These are phyloP conservation scores for Diplodia mutila DNA, from an alignment of 2,329 filamentous ascomycete genomes.

Conservation along the genomic window DNA sequence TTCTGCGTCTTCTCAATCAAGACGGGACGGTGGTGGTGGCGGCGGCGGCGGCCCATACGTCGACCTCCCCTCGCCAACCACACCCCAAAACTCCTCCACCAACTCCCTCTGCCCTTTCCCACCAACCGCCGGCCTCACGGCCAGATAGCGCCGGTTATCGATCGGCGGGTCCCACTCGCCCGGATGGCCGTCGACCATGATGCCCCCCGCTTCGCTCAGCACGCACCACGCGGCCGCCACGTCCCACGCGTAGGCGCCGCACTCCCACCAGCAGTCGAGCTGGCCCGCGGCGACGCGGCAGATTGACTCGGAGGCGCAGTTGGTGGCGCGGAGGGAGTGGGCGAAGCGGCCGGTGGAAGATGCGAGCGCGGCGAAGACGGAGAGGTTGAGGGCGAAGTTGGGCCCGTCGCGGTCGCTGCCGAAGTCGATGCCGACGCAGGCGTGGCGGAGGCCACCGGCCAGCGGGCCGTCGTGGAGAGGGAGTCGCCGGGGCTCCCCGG, in stretches of 20 bases:
- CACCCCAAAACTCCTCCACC: conserved; percentile 7
- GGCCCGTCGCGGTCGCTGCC: conserved; percentile 2
- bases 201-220: neutral
- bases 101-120: neutral
- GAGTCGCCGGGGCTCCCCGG: neutral
- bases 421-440: conserved; percentile 7
- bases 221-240: conserved; percentile 11
- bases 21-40: too few relatives aligned
- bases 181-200: neutral
- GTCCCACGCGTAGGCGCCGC: too few relatives aligned
- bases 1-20: too few relatives aligned
- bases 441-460: neutral
- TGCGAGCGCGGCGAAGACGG: conserved; percentile 1
- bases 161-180: neutral
- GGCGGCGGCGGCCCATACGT: neutral
- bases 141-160: conserved; percentile 1
- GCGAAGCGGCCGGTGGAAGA: neutral
- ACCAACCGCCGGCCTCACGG: neutral
- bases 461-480: too few relatives aligned
- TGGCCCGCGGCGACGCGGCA: conserved; percentile 6
- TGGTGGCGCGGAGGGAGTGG: neutral
- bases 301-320: neutral
- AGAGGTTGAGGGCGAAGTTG: neutral
- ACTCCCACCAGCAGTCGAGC: too few relatives aligned
- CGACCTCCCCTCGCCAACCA: neutral